Conservation (phyloP, 192 early-diverging fungal species). For the Chytriomyces confervae region DNA sequence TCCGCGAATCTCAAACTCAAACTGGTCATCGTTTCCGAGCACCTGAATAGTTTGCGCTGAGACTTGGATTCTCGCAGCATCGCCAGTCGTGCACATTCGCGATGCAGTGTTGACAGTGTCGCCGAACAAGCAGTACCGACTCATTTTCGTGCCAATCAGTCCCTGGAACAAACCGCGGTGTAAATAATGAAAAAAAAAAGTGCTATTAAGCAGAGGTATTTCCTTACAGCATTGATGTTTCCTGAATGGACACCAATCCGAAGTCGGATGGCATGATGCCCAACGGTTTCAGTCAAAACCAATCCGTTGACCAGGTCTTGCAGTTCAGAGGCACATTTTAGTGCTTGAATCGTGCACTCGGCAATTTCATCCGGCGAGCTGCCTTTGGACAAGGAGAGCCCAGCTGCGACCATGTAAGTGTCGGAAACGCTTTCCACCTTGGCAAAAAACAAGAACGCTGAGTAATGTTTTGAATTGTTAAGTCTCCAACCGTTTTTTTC, state of each 20-base stretch:
- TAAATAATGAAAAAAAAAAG: not conserved
- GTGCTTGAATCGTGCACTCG: conserved; percentile 29
- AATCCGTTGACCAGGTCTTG: conserved; percentile 10
- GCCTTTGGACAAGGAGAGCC: conserved; percentile 16
- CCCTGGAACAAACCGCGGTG: conserved; percentile 27
- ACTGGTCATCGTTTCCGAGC: conserved; percentile 32
- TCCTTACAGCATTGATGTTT: conserved; percentile 34
- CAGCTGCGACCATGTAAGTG: conserved; percentile 44
- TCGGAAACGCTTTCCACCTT: conserved; percentile 41
- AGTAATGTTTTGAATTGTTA: not conserved
- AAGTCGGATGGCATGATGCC: conserved; percentile 26
- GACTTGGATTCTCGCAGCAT: conserved; percentile 44
- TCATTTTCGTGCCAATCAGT: conserved; percentile 54
- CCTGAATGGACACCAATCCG: conserved; percentile 51
- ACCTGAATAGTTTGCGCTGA: conserved; percentile 33
- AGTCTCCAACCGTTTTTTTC: not conserved
- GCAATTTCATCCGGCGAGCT: conserved; percentile 23
- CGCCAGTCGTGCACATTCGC: conserved; percentile 47
- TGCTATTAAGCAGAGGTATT: not conserved
- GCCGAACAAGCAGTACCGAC: conserved; percentile 56
- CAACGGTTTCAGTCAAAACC: conserved; percentile 29
- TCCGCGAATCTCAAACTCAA: conserved; percentile 42
- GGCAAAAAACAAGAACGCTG: not conserved
- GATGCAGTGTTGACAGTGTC: conserved; percentile 53
- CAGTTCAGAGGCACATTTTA: conserved; percentile 25